Evolutionary conservation across 148 eudicot genomes (phyloP).

Genomic region (Spergularia bocconei): DNA sequence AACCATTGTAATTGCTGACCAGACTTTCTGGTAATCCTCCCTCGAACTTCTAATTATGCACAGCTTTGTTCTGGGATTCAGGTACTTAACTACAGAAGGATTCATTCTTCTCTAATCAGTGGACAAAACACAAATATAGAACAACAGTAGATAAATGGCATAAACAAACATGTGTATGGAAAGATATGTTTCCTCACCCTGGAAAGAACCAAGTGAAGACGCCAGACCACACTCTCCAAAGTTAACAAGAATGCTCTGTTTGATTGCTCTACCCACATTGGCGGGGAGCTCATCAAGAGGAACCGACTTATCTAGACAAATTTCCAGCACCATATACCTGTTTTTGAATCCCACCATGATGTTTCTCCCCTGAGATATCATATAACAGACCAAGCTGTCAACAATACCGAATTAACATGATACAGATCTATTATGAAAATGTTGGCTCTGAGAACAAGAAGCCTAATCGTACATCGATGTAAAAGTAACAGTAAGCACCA

Average conservation of each 20-base stretch:
- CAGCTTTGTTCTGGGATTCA: conserved; percentile 82
- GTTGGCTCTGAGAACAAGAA: not conserved
- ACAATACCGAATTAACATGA: not conserved
- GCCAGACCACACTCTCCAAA: conserved; percentile 98
- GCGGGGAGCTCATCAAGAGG: conserved; percentile 57
- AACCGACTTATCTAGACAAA: conserved; percentile 51
- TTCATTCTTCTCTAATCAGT: not conserved
- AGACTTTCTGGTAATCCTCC: conserved; percentile 76
- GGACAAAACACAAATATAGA: not conserved
- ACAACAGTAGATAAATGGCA: not conserved
- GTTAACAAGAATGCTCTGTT: conserved; percentile 70
- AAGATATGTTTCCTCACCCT: conserved; percentile 41
- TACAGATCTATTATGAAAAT: not conserved
- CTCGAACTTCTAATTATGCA: conserved; percentile 82
- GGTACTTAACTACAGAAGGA: conserved; percentile 65
- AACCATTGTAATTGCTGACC: conserved; percentile 82
- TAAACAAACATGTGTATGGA: not conserved
- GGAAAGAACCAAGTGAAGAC: conserved; percentile 70
- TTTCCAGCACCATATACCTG: conserved; percentile 85
- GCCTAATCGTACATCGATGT: too few relatives aligned
- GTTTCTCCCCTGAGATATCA: conserved; percentile 11
- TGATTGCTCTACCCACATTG: conserved; percentile 68
- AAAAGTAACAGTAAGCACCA: too few relatives aligned
- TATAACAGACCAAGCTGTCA: conserved; percentile 1
- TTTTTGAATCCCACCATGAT: conserved; percentile 89